Evolutionary conservation across 164 flowering plant genomes (phyloP), one percentile per base, ranked within the genome.

Genomic region (Vitis cinerea): DNA sequence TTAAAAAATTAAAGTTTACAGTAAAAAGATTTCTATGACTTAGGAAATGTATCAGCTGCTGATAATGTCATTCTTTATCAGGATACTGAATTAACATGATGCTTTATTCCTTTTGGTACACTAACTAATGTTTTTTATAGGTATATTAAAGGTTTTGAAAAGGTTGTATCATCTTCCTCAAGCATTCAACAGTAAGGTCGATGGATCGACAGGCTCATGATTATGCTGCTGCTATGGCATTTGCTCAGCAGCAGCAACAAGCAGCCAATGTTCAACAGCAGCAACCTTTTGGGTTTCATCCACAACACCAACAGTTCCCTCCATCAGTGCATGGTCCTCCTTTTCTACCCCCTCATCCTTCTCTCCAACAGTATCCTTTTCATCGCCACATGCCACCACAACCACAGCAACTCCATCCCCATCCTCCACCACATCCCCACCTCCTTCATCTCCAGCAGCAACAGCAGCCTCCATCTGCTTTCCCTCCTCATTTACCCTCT

Each of bases 291-390:
- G 97, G 95, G n/a, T 89, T 85, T 76, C 97, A 78, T 71, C 84
- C 88, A 1, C 98, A 86, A 63, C 92, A 87, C 63, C 98, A 87
- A 49, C 97, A 84, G 67, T 89, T 80, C 57, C 90, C 93, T 61
- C 87, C 86, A 44, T 79, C 88, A 30, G 81, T 81, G 8, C 89
- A 84, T 71, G 87, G 83, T 13, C 83, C 87, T 56, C 87, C 92
- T 13, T 91, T 86, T 78, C 57, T 86, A 63, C 84, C 92, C 9
- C 91, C 85, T 8, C 97, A 88, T 75, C 96, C 89, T 59, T 80
- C 96, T 73, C 78, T 85, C 29, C 98, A 85, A 66, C 96, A 88
- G 64, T 86, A 77, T 69, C 92, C 98, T 48, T 92, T 77, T 67
- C 91, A 75, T 57, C 97, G 75, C 14, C 95, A 77, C 65, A 58